Base-by-base conservation (phyloP, 2,329 filamentous ascomycete genomes). In the Geosmithia putterillii region DNA sequence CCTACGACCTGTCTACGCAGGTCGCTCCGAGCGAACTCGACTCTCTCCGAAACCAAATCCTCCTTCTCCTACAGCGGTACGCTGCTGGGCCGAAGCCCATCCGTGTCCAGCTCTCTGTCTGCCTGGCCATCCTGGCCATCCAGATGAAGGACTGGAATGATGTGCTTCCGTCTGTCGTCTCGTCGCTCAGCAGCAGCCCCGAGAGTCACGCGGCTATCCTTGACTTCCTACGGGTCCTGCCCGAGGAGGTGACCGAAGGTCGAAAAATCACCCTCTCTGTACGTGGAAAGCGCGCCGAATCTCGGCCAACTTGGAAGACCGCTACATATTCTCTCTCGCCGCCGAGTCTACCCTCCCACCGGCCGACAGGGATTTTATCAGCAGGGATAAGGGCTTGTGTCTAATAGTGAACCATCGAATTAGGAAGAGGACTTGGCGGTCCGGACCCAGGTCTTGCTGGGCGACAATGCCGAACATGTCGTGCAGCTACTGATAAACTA, bases 241-340 rank as follows among this genome's bases (percentile, higher is more conserved):
- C 92, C 45, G 92, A 98, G 73, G 92, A 98, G 75, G 92, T 98
- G 59, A 96, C 86, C 54, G 90, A 98, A 74, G 92, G 92, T 69
- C 87, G 92, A 68, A 98, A 96, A 72, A 95, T 98, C 75, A 95
- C 88, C 74, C 76, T 98, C 69, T 89, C 87, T 79, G 89, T 95
- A 92, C 71, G 87, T 90, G 76, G 80, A 83, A 70, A 71, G 70
- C 70, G 62, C 54, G 66, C 57, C 60, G 60, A 66, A 62, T 25
- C 10, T 10, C 10, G 6, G 23, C 23, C 69, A 65, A 63, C 66
- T 56, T 55, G 54, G 48, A n/a, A n/a, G n/a, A 53, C 54, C 47
- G 50, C n/a, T n/a, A n/a, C n/a, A 25, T 54, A 49, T 52, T 54
- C 52, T 50, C 23, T 45, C 46, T 53, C 57, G 56, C 23, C 23